Evolutionary conservation across 2,329 filamentous ascomycete species (phyloP).

Genomic region (Cladosporium austrohemisphaericum): DNA sequence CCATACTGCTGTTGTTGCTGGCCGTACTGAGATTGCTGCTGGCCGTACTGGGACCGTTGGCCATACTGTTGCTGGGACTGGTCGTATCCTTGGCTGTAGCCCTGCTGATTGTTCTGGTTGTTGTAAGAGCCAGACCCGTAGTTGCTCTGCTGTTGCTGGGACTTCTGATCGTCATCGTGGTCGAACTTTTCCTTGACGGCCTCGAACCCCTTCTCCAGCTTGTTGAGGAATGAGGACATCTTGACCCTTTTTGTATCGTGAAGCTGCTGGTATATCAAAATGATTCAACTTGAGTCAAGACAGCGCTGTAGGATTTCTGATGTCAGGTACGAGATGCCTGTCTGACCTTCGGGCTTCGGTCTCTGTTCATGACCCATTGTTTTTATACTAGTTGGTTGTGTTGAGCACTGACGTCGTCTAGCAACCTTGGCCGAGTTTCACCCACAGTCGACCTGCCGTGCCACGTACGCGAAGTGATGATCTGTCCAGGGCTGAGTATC

Average conservation of each 20-base stretch:
- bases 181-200: constrained; percentile 9
- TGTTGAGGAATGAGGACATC: constrained; percentile 11
- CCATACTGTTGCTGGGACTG: neutral
- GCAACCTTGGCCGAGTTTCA: constrained; percentile 9
- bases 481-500: too few relatives aligned
- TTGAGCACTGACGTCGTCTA: constrained; percentile 9
- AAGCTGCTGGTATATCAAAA: too few relatives aligned
- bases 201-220: constrained; percentile 12
- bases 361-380: neutral
- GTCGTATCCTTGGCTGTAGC: neutral
- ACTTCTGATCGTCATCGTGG: neutral
- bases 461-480: neutral
- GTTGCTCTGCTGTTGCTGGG: neutral
- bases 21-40: neutral
- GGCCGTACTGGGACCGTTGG: too few relatives aligned
- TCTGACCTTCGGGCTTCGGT: neutral
- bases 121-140: neutral
- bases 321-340: neutral
- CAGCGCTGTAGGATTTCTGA: too few relatives aligned
- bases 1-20: neutral
- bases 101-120: neutral
- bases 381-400: constrained; percentile 1
- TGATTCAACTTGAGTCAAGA: too few relatives aligned
- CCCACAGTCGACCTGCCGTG: neutral
- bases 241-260: too few relatives aligned